These are phyloP conservation scores for Lachnum nothofagi DNA, from an alignment of 2,329 filamentous ascomycete genomes.

Conservation along the genomic window DNA sequence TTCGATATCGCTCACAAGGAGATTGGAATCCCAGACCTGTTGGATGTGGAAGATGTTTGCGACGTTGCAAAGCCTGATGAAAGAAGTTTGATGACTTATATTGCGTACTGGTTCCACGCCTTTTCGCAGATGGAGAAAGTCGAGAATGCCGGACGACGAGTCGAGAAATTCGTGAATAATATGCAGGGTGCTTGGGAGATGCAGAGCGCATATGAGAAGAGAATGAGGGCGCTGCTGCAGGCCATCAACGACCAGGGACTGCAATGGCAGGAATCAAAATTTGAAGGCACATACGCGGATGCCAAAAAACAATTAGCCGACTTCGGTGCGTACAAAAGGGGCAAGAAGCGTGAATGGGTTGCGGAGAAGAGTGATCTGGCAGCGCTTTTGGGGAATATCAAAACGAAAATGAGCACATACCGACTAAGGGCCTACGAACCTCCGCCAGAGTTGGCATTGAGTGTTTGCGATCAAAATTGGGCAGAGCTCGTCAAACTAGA, in stretches of 20 bases:
- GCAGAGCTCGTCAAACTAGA: slow-evolving; percentile 72
- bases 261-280: slow-evolving; percentile 72
- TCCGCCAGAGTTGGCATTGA: slow-evolving; percentile 74
- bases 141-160: slow-evolving; percentile 89
- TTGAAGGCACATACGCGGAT: slow-evolving; percentile 87
- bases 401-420: slow-evolving; percentile 96
- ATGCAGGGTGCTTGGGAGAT: slow-evolving; percentile 99
- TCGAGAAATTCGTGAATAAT: slow-evolving; percentile 97
- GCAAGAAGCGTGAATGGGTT: slow-evolving; percentile 89
- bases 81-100: slow-evolving; percentile 97
- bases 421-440: slow-evolving; percentile 86
- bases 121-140: slow-evolving; percentile 99
- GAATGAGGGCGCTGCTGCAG: slow-evolving; percentile 77
- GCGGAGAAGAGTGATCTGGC: slow-evolving; percentile 95
- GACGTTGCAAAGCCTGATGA: slow-evolving; percentile 96
- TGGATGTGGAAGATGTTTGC: slow-evolving; percentile 97
- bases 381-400: slow-evolving; percentile 92
- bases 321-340: slow-evolving; percentile 86
- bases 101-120: slow-evolving; percentile 99
- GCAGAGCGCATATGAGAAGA: slow-evolving; percentile 90
- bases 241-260: slow-evolving; percentile 69
- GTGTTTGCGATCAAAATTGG: slow-evolving; percentile 81
- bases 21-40: slow-evolving; percentile 90
- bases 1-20: slow-evolving; percentile 95
- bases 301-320: slow-evolving; percentile 79